Evolutionary conservation across 2,329 filamentous ascomycete genomes (phyloP).

Genomic region (Knufia petricola): DNA sequence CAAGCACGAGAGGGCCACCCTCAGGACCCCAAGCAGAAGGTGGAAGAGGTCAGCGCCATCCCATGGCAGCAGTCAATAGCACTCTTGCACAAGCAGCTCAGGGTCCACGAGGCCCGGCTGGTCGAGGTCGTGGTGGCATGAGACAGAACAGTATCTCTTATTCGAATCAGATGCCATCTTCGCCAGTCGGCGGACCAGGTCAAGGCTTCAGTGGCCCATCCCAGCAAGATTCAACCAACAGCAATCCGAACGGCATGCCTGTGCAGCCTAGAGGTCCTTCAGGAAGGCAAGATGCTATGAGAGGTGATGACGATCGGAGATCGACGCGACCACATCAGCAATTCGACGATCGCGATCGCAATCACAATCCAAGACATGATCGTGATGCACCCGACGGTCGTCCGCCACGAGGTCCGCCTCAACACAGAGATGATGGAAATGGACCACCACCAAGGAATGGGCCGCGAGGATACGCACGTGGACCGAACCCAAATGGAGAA

Average conservation of each 20-base stretch:
- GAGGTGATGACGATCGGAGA: conserved; percentile 19
- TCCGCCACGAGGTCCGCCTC: conserved; percentile 1
- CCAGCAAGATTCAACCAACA: conserved; percentile 27
- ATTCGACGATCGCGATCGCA: conserved; percentile 14
- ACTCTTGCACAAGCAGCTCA: conserved; percentile 36
- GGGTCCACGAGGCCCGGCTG: conserved; percentile 27
- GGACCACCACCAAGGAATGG: conserved; percentile 1
- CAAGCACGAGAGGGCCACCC: conserved; percentile 29
- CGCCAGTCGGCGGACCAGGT: conserved; percentile 23
- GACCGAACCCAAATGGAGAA: conserved; percentile 11
- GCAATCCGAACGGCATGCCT: conserved; percentile 22
- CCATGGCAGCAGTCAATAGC: conserved; percentile 37
- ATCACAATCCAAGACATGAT: conserved; percentile 14
- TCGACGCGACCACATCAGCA: conserved; percentile 19
- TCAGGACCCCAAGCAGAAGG: conserved; percentile 30
- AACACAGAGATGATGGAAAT: not conserved
- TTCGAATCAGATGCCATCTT: conserved; percentile 20
- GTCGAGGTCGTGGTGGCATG: conserved; percentile 30
- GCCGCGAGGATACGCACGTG: conserved; percentile 11
- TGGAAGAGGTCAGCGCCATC: conserved; percentile 35
- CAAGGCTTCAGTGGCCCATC: conserved; percentile 22
- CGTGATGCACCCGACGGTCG: conserved; percentile 15
- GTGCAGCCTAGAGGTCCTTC: conserved; percentile 20
- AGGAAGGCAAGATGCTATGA: conserved; percentile 16
- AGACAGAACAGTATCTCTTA: conserved; percentile 26